Evolutionary conservation across 192 early-diverging fungal species (phyloP), one percentile per base, ranked within the genome.

Genomic region (Linnemannia zychae): DNA sequence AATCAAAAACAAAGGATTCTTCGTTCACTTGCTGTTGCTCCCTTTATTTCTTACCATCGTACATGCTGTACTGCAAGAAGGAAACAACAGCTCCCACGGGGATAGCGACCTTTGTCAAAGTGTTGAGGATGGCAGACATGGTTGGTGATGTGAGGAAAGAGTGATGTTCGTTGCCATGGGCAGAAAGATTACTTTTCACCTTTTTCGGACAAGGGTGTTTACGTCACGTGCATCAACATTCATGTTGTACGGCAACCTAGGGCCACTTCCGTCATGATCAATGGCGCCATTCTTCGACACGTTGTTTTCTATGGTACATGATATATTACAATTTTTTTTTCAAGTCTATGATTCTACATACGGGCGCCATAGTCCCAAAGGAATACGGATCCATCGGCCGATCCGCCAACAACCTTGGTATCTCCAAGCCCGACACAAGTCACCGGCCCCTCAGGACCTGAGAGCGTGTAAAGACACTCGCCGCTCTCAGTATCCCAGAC

Each of bases 361-460:
- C 47, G 71, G 71, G 71, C 38, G 37, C 93, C 87, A 88, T 97
- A 99, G 81, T 99, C 97, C 91, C 95, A 97, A 13, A 97, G 88
- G 22, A 91, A 89, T n/a, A 97, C 89, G 48, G 88, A 89, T 6
- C 95, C 96, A 77, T 97, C 96, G 48, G 96, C 93, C 49, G 95
- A 94, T 44, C 95, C 97, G 18, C 94, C 92, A n/a, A 97, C 88
- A 67, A 99, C 90, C 75, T 93, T 94, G 0, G 96, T 97, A 86
- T 99, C 97, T 67, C 95, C 94, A 67, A 98, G 87, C 1, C 92
- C 91, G 65, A 97, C 94, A 69, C 94, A 93, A 70, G 94, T 96
- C 31, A 99, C 94, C 20, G 95, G 91, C 9, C 91, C 93, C 44
- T 90, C 75, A 63, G 94, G 92, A 5, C 90, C 92, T 16, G 88